phyloP scores from a whole-genome alignment of 106 monocot species.

The Apostasia shenzhenica region DNA sequence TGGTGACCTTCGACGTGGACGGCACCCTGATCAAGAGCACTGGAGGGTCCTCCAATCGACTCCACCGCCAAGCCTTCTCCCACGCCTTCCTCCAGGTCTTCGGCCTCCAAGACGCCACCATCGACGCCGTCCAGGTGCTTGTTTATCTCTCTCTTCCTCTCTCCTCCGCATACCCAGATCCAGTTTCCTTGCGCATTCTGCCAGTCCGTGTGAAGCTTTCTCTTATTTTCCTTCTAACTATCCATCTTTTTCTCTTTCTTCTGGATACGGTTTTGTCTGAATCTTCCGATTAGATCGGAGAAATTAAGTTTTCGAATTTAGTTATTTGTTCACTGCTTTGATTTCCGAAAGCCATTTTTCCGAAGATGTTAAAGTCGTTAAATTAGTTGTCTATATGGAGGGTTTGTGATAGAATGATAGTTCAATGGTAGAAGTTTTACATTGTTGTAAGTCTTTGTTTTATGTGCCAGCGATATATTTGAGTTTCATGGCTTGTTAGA shows the following conservation, averaged over 20 bases:
- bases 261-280: background rate
- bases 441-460: too few relatives aligned
- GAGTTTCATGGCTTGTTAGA: too few relatives aligned
- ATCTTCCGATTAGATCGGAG: background rate
- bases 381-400: too few relatives aligned
- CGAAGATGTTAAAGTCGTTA: too few relatives aligned
- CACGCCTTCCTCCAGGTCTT: conserved; percentile 37
- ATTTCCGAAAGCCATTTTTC: too few relatives aligned
- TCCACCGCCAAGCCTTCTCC: conserved; percentile 54
- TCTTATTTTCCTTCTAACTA: conserved; percentile 1
- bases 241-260: background rate
- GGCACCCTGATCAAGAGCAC: conserved; percentile 39
- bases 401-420: too few relatives aligned
- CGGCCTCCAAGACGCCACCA: conserved; percentile 26
- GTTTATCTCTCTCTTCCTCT: background rate
- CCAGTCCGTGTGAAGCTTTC: background rate
- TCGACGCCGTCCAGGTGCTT: conserved; percentile 41
- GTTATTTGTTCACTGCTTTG: too few relatives aligned
- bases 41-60: conserved; percentile 33
- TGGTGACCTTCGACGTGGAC: conserved; percentile 63
- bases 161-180: background rate
- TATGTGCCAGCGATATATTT: too few relatives aligned
- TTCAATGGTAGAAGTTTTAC: too few relatives aligned
- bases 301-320: background rate
- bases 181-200: background rate